phyloP scores from a whole-genome alignment of 495 filamentous ascomycete genomes.

The Physcia stellaris region DNA sequence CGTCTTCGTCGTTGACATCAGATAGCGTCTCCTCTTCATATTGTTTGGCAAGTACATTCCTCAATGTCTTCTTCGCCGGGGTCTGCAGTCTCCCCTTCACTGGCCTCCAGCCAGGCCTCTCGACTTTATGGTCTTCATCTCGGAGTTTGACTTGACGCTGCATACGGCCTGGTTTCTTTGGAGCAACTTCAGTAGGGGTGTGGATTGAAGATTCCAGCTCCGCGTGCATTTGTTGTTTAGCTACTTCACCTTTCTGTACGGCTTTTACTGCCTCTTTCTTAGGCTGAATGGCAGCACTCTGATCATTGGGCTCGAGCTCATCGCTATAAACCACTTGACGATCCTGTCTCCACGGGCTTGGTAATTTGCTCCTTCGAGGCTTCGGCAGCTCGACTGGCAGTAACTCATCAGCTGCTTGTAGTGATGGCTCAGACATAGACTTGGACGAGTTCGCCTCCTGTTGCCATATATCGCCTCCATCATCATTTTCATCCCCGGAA shows the following conservation, averaged over 20 bases:
- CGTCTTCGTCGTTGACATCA: background rate
- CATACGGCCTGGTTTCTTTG: background rate
- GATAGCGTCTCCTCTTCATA: background rate
- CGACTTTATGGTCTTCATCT: conserved; percentile 6
- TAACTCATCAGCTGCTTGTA: conserved; percentile 2
- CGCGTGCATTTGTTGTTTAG: conserved; percentile 1
- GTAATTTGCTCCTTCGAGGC: conserved; percentile 25
- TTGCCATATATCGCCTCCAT: conserved; percentile 26
- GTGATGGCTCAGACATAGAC: conserved; percentile 5
- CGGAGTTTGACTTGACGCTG: too few relatives aligned
- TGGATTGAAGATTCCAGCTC: background rate
- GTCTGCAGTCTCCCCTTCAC: background rate
- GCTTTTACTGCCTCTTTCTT: too few relatives aligned
- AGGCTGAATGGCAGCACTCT: too few relatives aligned
- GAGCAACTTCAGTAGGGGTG: background rate
- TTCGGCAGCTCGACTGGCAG: conserved; percentile 10
- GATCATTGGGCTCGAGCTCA: conserved; percentile 6
- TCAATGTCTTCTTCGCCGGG: background rate
- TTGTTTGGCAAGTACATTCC: background rate
- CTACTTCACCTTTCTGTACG: background rate
- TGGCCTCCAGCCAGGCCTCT: too few relatives aligned
- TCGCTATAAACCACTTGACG: conserved; percentile 21
- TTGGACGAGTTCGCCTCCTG: conserved; percentile 25
- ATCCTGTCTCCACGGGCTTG: conserved; percentile 28
- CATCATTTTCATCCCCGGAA: conserved; percentile 9